Evolutionary conservation across 106 monocot species (phyloP), one percentile per base, ranked within the genome.

Genomic region (Dendrobium huoshanense): DNA sequence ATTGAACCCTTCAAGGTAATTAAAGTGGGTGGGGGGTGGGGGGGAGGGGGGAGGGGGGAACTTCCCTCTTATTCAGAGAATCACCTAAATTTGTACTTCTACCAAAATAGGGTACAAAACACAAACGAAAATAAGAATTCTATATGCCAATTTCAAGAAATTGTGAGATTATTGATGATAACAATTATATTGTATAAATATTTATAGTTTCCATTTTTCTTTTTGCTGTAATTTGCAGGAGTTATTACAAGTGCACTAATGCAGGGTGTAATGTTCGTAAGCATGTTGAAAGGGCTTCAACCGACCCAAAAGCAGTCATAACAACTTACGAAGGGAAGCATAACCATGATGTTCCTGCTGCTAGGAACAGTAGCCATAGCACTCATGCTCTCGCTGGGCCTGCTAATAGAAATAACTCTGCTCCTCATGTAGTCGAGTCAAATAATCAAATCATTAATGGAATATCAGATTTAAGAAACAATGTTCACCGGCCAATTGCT

Each of bases 271-370:
- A 80, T 55, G 92, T 89, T 18, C 58, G 92, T 33, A 92, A 92
- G 79, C 89, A 89, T 24, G 85, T 96, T 29, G 94, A 96, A 81
- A 86, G 96, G 79, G 87, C 91, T 79, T 87, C 94, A 51, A 88
- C 82, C 0, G 90, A 94, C 37, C 78, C 87, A 9, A 90, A 83
- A 78, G 83, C 88, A 33, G 96, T 93, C 70, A 85, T 95, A 79
- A 95, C 95, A 68, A 93, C 95, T 2, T 95, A 95, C 43, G 91
- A 93, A 56, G 95, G 93, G 45, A 93, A 91, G 29, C 95, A 96
- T 81, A 93, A 85, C 77, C 95, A 96, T 67, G 88, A 93, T 72
- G 79, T 89, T 16, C 91, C 91, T 27, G 81, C 84, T 47, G 84
- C 88, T 48, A 82, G 89, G 65, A 91, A 85, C 80, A 88, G 84